Base-by-base conservation (phyloP, 164 flowering plant genomes). In the Platanus orientalis region DNA sequence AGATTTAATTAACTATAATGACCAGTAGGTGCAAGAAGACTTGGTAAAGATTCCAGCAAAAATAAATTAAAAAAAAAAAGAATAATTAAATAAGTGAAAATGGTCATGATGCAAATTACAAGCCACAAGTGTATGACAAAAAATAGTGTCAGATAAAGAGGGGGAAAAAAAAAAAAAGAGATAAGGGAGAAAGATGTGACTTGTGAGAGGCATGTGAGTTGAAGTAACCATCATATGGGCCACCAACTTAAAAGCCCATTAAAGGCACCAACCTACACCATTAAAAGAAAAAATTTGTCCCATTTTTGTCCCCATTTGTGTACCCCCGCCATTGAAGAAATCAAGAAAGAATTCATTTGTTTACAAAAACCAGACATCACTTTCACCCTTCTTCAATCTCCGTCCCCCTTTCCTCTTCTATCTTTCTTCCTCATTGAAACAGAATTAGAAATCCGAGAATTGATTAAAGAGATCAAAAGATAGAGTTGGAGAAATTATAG, bases 401-500 rank as follows among this genome's bases (percentile, higher is more conserved):
- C 52, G 2, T 25, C 25, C 10, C 11, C 11, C 25, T 25, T 21
- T 49, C 52, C 25, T 20, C 20, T 6, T n/a, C 6, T 4, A 3
- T 12, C 23, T 9, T 19, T 19, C 23, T 20, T 47, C 23, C 51
- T 47, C 23, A 20, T 21, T 9, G 52, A 20, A 20, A 20, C 25
- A 49, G 6, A 21, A 16, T 59, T n/a, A 69, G 6, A 32, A n/a
- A 51, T 76, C 78, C n/a, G n/a, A n/a, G 65, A 75, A 70, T 68
- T 69, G 52, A 56, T 77, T 79, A 83, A 83, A 80, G 20, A 77
- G 69, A 64, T 83, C 88, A 0, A 83, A 2, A 45, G 79, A 75
- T 25, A 65, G 71, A 56, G 72, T 57, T 3, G 76, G 74, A 21
- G 80, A 74, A 19, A 42, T 19, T 3, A 70, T 60, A 7, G 54